Conservation (phyloP, 2,329 filamentous ascomycete genomes). For the Fusarium pilosicola region DNA sequence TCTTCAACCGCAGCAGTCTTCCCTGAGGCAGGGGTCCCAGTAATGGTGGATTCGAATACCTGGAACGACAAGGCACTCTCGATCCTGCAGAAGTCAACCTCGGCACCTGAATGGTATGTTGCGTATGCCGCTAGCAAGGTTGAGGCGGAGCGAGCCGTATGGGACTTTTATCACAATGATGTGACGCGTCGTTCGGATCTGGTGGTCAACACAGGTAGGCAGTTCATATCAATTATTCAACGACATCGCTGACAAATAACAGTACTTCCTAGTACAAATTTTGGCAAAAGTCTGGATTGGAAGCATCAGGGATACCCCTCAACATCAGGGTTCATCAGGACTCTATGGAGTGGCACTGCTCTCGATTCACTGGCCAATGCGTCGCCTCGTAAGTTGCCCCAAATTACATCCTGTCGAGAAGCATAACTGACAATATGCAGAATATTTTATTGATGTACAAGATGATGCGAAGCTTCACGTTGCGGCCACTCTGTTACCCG, state of each 20-base stretch:
- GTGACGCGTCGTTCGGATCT: constrained; percentile 35
- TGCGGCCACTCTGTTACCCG: constrained; percentile 57
- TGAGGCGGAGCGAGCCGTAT: constrained; percentile 47
- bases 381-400: background rate
- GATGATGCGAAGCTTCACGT: constrained; percentile 62
- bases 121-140: constrained; percentile 52
- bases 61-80: constrained; percentile 51
- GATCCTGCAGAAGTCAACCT: background rate
- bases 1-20: background rate
- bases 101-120: background rate
- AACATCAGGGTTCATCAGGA: constrained; percentile 25
- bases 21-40: background rate
- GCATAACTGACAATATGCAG: constrained; percentile 33
- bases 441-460: constrained; percentile 56
- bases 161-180: constrained; percentile 44
- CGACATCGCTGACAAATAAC: background rate
- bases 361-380: background rate
- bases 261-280: constrained; percentile 40
- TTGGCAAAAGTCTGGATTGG: constrained; percentile 34
- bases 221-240: rapidly evolving
- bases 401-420: rapidly evolving
- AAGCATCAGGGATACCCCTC: constrained; percentile 29
- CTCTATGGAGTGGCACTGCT: constrained; percentile 29
- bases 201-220: constrained; percentile 28
- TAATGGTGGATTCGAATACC: background rate